Percentiles rank a stretch among this genome's conserved stretches.
Evolutionary conservation across 257 asterid species (phyloP).

Genomic region (Echites panduratus): DNA sequence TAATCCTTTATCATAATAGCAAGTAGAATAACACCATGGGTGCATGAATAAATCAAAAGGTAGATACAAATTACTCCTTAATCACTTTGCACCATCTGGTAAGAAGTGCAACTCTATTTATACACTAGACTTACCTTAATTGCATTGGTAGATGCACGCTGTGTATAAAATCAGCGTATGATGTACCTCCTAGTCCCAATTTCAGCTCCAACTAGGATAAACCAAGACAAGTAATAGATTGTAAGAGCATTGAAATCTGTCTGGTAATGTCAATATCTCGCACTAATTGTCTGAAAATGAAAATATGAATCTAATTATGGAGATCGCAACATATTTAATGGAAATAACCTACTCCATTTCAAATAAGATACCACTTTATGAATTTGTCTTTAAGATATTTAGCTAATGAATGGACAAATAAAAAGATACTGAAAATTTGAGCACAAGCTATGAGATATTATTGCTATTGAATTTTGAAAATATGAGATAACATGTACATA

Average conservation of each 20-base stretch:
- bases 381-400: background rate
- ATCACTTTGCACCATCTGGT: background rate
- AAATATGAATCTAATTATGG: background rate
- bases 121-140: slow-evolving; percentile 47
- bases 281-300: background rate
- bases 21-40: background rate
- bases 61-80: background rate
- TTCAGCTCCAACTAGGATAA: slow-evolving; percentile 75
- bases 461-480: background rate
- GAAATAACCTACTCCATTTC: background rate
- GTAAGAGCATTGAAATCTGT: slow-evolving; percentile 7
- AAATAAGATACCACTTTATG: background rate
- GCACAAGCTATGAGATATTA: background rate
- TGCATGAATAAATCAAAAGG: background rate
- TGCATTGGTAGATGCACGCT: slow-evolving; percentile 94
- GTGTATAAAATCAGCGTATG: slow-evolving; percentile 78
- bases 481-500: background rate
- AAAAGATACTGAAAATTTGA: slow-evolving; percentile 2
- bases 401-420: background rate
- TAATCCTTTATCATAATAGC: background rate
- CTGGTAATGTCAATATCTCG: background rate
- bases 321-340: background rate
- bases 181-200: slow-evolving; percentile 90
- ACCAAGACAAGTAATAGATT: slow-evolving; percentile 12
- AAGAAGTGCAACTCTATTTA: background rate